These are phyloP conservation scores for Neotropicomus parvogracilis DNA, from an alignment of 1,284 basidiomycete species.

Conservation along the genomic window DNA sequence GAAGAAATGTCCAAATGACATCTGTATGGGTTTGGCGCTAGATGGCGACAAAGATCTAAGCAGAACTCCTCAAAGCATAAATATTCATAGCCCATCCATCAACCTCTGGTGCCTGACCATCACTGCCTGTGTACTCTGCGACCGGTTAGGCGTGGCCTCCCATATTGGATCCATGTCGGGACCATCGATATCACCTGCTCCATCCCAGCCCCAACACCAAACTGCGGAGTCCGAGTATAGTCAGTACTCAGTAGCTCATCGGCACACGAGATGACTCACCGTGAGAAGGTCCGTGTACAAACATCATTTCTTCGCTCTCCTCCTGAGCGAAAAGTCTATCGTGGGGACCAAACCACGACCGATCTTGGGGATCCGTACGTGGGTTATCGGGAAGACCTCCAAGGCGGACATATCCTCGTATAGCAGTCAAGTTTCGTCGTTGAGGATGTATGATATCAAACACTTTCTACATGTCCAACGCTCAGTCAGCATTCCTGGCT, in stretches of 20 bases:
- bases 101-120: constrained; percentile 72
- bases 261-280: constrained; percentile 52
- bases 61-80: not conserved
- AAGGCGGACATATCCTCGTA: constrained; percentile 84
- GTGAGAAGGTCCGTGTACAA: constrained; percentile 78
- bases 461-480: constrained; percentile 57
- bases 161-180: constrained; percentile 95
- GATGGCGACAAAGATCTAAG: constrained; percentile 19
- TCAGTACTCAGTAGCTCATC: not conserved
- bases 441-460: constrained; percentile 90
- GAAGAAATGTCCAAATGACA: too few species aligned
- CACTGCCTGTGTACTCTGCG: constrained; percentile 59
- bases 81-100: constrained; percentile 23
- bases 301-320: constrained; percentile 73
- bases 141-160: constrained; percentile 78
- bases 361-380: constrained; percentile 89
- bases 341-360: constrained; percentile 93
- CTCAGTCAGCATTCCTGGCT: constrained; percentile 3
- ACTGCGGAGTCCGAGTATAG: constrained; percentile 44
- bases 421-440: constrained; percentile 87
- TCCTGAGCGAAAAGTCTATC: constrained; percentile 88
- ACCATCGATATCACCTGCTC: constrained; percentile 91
- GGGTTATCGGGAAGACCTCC: constrained; percentile 93
- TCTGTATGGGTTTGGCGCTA: not conserved
- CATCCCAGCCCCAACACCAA: constrained; percentile 99